These are phyloP conservation scores for Tolypocladium amazonense DNA, from an alignment of 2,329 filamentous ascomycete genomes.

Conservation along the genomic window DNA sequence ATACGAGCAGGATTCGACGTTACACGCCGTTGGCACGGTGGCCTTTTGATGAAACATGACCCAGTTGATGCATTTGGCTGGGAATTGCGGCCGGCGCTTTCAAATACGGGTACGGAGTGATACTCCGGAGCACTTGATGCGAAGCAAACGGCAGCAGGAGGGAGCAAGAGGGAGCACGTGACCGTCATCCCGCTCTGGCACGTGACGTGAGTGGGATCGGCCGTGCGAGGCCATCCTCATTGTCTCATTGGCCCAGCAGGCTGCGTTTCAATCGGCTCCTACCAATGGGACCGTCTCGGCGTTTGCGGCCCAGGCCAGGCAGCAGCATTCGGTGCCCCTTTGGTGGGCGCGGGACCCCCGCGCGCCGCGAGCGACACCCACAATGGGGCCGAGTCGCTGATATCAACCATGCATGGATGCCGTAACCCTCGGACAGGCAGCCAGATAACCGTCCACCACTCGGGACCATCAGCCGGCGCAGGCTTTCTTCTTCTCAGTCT, in stretches of 20 bases:
- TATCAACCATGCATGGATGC: background rate
- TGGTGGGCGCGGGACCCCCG: background rate
- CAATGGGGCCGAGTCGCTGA: background rate
- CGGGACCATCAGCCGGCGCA: background rate
- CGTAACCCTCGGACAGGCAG: background rate
- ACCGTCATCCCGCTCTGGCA: background rate
- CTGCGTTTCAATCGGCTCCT: background rate
- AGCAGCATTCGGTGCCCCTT: slow-evolving; percentile 6
- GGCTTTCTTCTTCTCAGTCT: background rate
- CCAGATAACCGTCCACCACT: background rate
- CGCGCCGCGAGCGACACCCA: background rate
- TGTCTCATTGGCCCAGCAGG: background rate
- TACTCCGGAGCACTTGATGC: too few relatives aligned
- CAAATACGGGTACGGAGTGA: too few relatives aligned
- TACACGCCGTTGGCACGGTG: background rate
- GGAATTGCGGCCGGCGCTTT: background rate
- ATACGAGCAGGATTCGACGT: background rate
- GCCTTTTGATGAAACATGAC: background rate
- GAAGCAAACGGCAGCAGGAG: background rate
- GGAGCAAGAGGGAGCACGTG: background rate
- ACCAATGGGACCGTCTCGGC: background rate
- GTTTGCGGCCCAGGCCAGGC: slow-evolving; percentile 4
- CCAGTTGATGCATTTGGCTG: background rate
- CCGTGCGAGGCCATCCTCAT: background rate
- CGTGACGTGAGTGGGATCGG: background rate